Conservation (phyloP, 2,329 filamentous ascomycete genomes). For the Penicillium aurantiogriseum region DNA sequence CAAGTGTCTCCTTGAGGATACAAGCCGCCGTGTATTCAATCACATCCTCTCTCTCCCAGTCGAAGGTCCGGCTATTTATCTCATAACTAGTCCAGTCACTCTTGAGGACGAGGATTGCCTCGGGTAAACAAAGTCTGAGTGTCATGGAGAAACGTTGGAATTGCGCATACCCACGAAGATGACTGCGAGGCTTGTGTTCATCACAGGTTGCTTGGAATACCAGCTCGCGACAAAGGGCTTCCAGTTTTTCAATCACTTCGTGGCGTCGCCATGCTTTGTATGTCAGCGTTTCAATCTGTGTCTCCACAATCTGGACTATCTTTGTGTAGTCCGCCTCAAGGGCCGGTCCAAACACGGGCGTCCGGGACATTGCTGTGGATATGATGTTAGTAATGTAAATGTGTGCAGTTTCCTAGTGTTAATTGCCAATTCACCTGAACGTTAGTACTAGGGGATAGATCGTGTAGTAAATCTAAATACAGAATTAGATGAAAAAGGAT, state of each 20-base stretch:
- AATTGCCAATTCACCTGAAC: too few relatives aligned
- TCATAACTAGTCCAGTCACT: background rate
- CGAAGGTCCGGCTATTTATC: background rate
- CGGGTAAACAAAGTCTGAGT: background rate
- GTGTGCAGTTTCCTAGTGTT: background rate
- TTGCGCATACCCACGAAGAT: background rate
- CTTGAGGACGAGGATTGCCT: background rate
- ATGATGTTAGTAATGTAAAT: background rate
- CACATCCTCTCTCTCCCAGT: background rate
- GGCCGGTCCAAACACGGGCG: background rate
- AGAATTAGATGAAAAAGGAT: too few relatives aligned
- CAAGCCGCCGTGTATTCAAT: background rate
- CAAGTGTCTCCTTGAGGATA: background rate
- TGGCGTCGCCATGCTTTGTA: background rate
- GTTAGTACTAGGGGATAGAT: background rate
- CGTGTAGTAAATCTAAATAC: too few relatives aligned
- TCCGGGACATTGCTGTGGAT: background rate
- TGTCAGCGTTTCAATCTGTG: background rate
- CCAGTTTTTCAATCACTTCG: background rate
- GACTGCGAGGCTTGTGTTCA: background rate
- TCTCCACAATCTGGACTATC: background rate
- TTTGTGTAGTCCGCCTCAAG: background rate
- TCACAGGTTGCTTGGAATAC: background rate
- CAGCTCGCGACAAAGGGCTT: background rate
- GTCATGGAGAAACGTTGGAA: conserved; percentile 1